phyloP scores from a whole-genome alignment of 176 grass and related monocot species.

The Musa acuminata region DNA sequence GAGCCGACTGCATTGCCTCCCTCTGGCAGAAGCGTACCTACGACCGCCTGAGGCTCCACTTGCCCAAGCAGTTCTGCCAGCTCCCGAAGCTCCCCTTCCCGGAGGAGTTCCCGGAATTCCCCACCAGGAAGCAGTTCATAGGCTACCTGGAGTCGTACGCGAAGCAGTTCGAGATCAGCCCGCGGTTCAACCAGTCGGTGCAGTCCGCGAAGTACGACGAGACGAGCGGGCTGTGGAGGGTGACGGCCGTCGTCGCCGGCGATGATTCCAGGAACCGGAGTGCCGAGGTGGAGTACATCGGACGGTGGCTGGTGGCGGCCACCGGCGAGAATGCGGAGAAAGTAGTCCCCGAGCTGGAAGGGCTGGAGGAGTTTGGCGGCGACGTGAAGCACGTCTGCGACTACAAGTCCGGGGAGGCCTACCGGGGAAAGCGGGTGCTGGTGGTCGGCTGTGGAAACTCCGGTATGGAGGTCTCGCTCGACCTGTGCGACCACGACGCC shows the following conservation, averaged over 20 bases:
- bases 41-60: constrained; percentile 60
- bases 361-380: constrained; percentile 35
- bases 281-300: constrained; percentile 54
- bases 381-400: constrained; percentile 44
- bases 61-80: constrained; percentile 79
- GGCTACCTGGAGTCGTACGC: constrained; percentile 65
- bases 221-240: constrained; percentile 39
- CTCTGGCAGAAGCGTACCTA: constrained; percentile 68
- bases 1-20: constrained; percentile 74
- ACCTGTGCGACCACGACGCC: constrained; percentile 73
- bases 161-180: constrained; percentile 24
- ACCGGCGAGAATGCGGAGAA: constrained; percentile 78
- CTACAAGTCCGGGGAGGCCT: constrained; percentile 57
- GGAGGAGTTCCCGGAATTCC: constrained; percentile 51
- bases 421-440: constrained; percentile 57
- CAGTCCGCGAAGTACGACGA: constrained; percentile 48
- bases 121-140: constrained; percentile 56
- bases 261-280: constrained; percentile 1
- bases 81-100: constrained; percentile 63
- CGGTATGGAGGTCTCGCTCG: constrained; percentile 81
- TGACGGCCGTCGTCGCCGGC: constrained; percentile 15
- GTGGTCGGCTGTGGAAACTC: constrained; percentile 85
- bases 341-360: constrained; percentile 52
- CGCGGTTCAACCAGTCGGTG: constrained; percentile 56
- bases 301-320: constrained; percentile 66